These are phyloP conservation scores for Phytopythium helicoides DNA, from an alignment of 352 stramenopile species.

Conservation along the genomic window DNA sequence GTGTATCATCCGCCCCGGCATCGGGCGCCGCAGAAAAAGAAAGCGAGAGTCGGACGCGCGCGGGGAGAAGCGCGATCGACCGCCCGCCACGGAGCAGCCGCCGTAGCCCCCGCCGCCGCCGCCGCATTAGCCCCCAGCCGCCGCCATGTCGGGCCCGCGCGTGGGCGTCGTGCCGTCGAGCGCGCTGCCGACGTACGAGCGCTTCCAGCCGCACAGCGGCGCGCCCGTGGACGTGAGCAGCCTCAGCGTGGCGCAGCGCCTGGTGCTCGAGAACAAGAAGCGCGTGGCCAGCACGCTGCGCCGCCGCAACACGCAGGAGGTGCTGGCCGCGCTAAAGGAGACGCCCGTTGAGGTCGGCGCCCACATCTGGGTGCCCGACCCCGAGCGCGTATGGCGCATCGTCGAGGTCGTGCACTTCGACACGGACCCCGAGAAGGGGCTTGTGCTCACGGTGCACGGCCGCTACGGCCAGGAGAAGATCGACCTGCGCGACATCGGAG, in stretches of 20 bases:
- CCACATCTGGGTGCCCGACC: constrained; percentile 87
- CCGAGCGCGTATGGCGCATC: constrained; percentile 79
- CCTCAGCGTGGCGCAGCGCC: constrained; percentile 75
- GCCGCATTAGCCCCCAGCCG: too few relatives aligned
- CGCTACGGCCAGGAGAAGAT: constrained; percentile 71
- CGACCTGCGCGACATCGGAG: constrained; percentile 79
- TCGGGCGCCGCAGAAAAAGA: too few relatives aligned
- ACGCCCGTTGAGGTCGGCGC: constrained; percentile 72
- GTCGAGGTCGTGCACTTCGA: constrained; percentile 74
- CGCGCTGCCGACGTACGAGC: constrained; percentile 74
- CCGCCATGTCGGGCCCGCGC: constrained; percentile 33
- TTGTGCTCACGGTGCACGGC: constrained; percentile 66
- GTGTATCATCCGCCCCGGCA: too few relatives aligned
- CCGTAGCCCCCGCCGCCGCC: too few relatives aligned
- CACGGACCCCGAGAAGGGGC: constrained; percentile 52
- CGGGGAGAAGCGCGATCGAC: too few relatives aligned
- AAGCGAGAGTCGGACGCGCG: too few relatives aligned
- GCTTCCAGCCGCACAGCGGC: constrained; percentile 65
- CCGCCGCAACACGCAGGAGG: constrained; percentile 68
- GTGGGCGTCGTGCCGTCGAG: constrained; percentile 63
- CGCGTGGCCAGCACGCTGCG: constrained; percentile 59
- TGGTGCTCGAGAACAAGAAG: constrained; percentile 86
- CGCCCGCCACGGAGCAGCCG: too few relatives aligned
- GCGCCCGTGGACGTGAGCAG: constrained; percentile 53
- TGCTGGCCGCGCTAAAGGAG: constrained; percentile 58